A percentile compares a stretch with the other conserved stretches of the same genome.
Conservation (phyloP, 345 rosid genomes). For the Cardamine chenopodiifolia region DNA sequence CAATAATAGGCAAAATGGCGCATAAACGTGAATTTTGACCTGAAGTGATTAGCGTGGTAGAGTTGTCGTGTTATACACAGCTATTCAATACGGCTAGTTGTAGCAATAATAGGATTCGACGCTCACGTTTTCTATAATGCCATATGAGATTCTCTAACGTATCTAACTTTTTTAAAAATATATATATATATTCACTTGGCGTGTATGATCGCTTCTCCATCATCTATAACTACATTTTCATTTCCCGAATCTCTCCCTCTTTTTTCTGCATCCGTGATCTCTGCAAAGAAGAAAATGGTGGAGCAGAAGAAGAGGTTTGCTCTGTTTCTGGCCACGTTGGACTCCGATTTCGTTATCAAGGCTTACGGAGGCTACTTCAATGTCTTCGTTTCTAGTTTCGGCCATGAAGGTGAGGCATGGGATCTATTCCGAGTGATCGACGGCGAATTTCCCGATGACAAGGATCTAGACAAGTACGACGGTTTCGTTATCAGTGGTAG, state of each 20-base stretch:
- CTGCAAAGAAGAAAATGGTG: slow-evolving; percentile 25
- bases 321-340: slow-evolving; percentile 63
- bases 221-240: background rate
- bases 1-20: too few species aligned
- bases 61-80: too few species aligned
- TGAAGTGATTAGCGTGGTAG: too few species aligned
- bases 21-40: too few species aligned
- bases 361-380: slow-evolving; percentile 79
- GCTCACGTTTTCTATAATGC: background rate
- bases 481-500: slow-evolving; percentile 88
- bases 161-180: background rate
- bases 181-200: background rate
- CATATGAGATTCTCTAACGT: background rate
- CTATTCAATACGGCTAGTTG: too few species aligned
- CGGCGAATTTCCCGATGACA: slow-evolving; percentile 72
- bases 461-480: slow-evolving; percentile 60
- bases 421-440: slow-evolving; percentile 71
- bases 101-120: too few species aligned
- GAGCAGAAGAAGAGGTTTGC: slow-evolving; percentile 55
- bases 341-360: slow-evolving; percentile 70
- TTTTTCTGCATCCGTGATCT: background rate
- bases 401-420: slow-evolving; percentile 78
- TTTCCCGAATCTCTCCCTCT: slow-evolving; percentile 6
- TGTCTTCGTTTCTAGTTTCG: slow-evolving; percentile 68
- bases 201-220: slow-evolving; percentile 30